phyloP scores from a whole-genome alignment of 139 green algal species.

The Nannochloris sp. region DNA sequence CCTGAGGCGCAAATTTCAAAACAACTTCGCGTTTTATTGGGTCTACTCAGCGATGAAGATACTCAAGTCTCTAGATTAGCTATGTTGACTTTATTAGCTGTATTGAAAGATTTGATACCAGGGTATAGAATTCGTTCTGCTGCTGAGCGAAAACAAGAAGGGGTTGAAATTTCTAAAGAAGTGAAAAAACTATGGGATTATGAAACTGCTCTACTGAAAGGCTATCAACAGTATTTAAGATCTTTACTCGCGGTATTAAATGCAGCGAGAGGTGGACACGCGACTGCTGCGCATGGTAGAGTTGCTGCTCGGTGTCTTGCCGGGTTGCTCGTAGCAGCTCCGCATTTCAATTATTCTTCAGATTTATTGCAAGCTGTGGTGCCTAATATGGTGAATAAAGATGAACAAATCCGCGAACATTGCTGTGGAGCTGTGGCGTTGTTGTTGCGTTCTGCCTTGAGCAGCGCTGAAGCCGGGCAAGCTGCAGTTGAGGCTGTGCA shows the following conservation, averaged over 20 bases:
- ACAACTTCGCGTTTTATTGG: slow-evolving; percentile 32
- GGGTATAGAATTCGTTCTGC: slow-evolving; percentile 76
- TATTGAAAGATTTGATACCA: slow-evolving; percentile 82
- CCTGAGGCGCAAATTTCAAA: slow-evolving; percentile 52
- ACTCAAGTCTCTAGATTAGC: slow-evolving; percentile 58
- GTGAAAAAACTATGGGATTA: slow-evolving; percentile 68
- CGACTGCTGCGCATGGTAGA: slow-evolving; percentile 2
- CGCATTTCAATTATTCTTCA: slow-evolving; percentile 83
- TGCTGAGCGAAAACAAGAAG: slow-evolving; percentile 59
- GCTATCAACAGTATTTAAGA: slow-evolving; percentile 78
- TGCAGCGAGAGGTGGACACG: slow-evolving; percentile 2
- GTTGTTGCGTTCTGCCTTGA: slow-evolving; percentile 26
- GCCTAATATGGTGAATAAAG: slow-evolving; percentile 44
- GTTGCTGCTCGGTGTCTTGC: slow-evolving; percentile 71
- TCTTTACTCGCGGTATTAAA: slow-evolving; percentile 42
- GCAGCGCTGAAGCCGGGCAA: slow-evolving; percentile 4
- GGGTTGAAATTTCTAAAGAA: slow-evolving; percentile 37
- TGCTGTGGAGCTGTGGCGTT: slow-evolving; percentile 29
- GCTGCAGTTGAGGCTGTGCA: slow-evolving; percentile 64
- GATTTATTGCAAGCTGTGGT: slow-evolving; percentile 74
- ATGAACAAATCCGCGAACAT: slow-evolving; percentile 28
- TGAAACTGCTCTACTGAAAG: slow-evolving; percentile 65
- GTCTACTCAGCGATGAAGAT: slow-evolving; percentile 25
- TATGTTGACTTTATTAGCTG: slow-evolving; percentile 66
- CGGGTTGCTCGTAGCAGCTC: slow-evolving; percentile 49